phyloP scores from a whole-genome alignment of 495 filamentous ascomycete genomes.

The Penicillium salamii region DNA sequence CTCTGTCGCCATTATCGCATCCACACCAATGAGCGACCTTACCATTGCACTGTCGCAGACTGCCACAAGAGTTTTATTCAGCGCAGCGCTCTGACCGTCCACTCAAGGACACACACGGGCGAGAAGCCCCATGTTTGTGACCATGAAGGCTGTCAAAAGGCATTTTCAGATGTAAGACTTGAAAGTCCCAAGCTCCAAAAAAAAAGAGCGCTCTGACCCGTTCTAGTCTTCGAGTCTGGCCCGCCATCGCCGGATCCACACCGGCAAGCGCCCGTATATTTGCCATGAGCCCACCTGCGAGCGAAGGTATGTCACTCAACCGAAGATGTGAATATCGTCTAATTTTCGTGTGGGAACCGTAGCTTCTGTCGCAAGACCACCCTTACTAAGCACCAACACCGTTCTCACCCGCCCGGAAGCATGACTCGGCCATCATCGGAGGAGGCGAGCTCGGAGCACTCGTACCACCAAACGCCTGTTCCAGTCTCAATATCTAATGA shows the following conservation, averaged over 20 bases:
- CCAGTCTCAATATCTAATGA: conserved; percentile 32
- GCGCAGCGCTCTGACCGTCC: conserved; percentile 81
- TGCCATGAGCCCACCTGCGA: conserved; percentile 75
- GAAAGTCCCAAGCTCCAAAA: no score
- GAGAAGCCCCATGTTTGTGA: conserved; percentile 87
- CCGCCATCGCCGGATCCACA: conserved; percentile 82
- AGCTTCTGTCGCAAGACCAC: conserved; percentile 90
- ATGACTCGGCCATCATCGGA: conserved; percentile 42
- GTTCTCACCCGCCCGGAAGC: conserved; percentile 63
- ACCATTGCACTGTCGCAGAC: conserved; percentile 62
- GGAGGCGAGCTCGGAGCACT: conserved; percentile 41
- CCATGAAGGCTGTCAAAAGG: conserved; percentile 74
- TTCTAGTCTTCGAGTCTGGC: conserved; percentile 80
- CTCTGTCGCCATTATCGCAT: conserved; percentile 85
- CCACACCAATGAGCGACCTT: conserved; percentile 86
- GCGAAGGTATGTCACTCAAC: conserved; percentile 62
- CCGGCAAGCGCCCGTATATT: conserved; percentile 79
- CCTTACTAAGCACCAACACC: conserved; percentile 76
- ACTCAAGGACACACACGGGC: conserved; percentile 82
- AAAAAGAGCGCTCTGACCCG: no score
- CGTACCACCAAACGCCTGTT: conserved; percentile 31
- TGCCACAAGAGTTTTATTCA: conserved; percentile 92
- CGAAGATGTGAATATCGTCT: background rate
- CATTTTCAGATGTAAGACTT: conserved; percentile 86
- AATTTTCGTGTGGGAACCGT: conserved; percentile 5